Evolutionary conservation across 257 asterid genomes (phyloP), one percentile per base, ranked within the genome.

Genomic region (Rauvolfia tetraphylla): DNA sequence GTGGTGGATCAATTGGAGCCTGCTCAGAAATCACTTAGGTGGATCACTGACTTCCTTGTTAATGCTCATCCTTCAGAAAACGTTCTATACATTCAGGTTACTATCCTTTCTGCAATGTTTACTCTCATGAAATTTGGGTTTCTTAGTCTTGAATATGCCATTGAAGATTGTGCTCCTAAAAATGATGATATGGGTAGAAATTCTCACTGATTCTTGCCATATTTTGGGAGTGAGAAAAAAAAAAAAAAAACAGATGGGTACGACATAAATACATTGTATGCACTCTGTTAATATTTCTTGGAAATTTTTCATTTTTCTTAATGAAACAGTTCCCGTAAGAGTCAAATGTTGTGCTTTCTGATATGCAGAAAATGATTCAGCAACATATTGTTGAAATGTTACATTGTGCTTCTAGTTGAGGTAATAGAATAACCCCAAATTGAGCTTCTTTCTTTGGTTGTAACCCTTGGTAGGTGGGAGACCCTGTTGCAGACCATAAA

Each of bases 21-120:
- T 4, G 98, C 96, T 31, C 83, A 74, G 44, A 82, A 75, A 70
- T 95, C 99, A 0, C 94, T 95, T 3, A 87, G 74, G 76, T 92
- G 96, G 99, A 92, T 92, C 75, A 95, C 96, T 0, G 99, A 95
- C 75, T 92, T 54, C 84, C 95, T 95, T 76, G 33, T 95, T 20
- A 92, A 91, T 59, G 87, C 96, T 46, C 99, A 95, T 83, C 92
- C 97, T 31, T 44, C 86, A 0, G 87, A 79, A 14, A 78, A 95
- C 57, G 92, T 90, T 66, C 90, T 95, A 75, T 92, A 87, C 79
- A 84, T 95, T 78, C 98, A 95, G 97, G 97, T 92, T 74, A 8
- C 62, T 20, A 10, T 39, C 39, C 72, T 8, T 68, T 6, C 33
- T 51, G 5, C 57, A 51, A 51, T 51, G 23, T 17, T 72, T 72